Percentiles rank a stretch among this genome's conserved stretches.
Conservation (phyloP, 805 yeast species). For the Yarrowia sp. region DNA sequence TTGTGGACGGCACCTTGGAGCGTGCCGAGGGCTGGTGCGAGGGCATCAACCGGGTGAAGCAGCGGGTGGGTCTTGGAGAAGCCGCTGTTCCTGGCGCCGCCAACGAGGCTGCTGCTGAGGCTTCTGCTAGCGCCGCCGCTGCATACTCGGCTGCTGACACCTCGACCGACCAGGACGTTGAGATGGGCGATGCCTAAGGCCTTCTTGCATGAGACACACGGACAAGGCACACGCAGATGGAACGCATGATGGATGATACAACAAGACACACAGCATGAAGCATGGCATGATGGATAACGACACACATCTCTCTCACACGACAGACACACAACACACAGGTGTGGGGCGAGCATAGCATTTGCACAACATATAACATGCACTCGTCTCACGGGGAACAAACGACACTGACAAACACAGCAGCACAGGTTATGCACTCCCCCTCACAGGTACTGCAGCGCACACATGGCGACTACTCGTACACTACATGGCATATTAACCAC, state of each 20-base stretch:
- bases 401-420: neutral
- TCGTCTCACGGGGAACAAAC: neutral
- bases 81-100: neutral
- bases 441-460: neutral
- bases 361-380: neutral
- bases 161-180: constrained; percentile 14
- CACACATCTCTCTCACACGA: neutral
- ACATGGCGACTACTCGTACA: neutral
- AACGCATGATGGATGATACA: neutral
- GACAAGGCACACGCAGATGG: neutral
- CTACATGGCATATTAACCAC: neutral
- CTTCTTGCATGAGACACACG: neutral
- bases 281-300: neutral
- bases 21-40: constrained; percentile 80
- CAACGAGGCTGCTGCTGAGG: neutral
- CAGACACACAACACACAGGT: neutral
- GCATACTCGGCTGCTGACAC: neutral
- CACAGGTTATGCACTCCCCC: neutral
- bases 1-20: constrained; percentile 78
- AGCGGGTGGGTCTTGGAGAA: neutral
- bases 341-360: neutral
- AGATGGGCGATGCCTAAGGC: constrained; percentile 14
- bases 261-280: neutral
- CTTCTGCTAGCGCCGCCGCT: neutral
- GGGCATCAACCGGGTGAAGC: constrained; percentile 34